Conservation (phyloP, 148 eudicot species). For the Mesembryanthemum crystallinum region DNA sequence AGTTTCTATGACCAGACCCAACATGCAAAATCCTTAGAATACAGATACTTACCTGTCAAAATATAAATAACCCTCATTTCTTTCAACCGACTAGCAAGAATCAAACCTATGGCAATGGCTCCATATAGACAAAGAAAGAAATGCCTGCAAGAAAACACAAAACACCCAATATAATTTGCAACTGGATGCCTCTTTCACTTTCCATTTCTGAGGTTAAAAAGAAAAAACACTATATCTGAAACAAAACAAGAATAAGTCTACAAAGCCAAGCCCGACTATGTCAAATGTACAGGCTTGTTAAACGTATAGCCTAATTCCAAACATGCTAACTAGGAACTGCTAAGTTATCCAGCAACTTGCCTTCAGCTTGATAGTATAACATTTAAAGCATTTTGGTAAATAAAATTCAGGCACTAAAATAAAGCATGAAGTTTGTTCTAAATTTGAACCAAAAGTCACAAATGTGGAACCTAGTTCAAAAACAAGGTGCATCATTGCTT, state of each 20-base stretch:
- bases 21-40: not conserved
- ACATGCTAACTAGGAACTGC: not conserved
- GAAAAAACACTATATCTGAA: not conserved
- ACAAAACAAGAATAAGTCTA: not conserved
- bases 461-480: not conserved
- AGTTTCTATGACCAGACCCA: slow-evolving; percentile 2
- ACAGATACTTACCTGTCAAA: slow-evolving; percentile 59
- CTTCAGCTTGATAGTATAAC: not conserved
- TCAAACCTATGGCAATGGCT: slow-evolving; percentile 57
- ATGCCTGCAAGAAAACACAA: slow-evolving; percentile 76
- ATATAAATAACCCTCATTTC: slow-evolving; percentile 64
- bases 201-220: not conserved
- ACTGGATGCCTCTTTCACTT: slow-evolving; percentile 7
- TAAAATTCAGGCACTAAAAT: not conserved
- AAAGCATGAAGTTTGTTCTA: not conserved
- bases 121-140: slow-evolving; percentile 89
- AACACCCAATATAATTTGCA: slow-evolving; percentile 5
- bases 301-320: not conserved
- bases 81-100: slow-evolving; percentile 90
- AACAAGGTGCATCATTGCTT: not conserved
- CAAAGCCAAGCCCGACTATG: not conserved
- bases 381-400: not conserved
- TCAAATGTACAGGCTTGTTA: not conserved
- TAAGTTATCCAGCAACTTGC: not conserved
- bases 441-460: not conserved